phyloP scores from a whole-genome alignment of 2,329 filamentous ascomycete genomes.

The Samsoniella hepiali region DNA sequence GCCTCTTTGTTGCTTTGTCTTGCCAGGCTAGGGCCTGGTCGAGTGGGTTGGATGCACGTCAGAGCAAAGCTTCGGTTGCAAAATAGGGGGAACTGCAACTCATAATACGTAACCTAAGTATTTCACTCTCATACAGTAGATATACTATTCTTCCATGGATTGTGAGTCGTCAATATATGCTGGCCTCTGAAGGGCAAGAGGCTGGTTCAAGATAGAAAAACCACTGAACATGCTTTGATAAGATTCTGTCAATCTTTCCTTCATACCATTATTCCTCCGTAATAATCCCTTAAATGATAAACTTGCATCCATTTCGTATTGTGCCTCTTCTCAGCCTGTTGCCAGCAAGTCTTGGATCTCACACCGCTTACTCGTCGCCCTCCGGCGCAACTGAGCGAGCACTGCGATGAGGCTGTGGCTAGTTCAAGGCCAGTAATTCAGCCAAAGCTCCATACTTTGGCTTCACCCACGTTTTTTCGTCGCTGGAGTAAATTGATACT shows the following conservation, averaged over 20 bases:
- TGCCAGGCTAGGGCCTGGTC: too few relatives aligned
- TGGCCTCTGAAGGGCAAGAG: neutral
- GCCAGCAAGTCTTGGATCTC: neutral
- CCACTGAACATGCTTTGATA: conserved; percentile 10
- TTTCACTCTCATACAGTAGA: neutral
- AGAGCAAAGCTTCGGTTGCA: too few relatives aligned
- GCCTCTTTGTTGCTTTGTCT: too few relatives aligned
- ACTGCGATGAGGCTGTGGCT: neutral
- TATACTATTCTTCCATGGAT: neutral
- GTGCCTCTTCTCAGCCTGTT: neutral
- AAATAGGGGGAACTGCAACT: neutral
- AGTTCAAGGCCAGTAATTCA: conserved; percentile 1
- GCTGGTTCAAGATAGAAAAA: neutral
- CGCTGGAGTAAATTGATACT: conserved; percentile 23
- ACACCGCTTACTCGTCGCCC: neutral
- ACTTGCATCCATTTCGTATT: neutral
- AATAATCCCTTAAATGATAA: neutral
- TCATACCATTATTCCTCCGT: neutral
- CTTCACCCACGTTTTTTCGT: too few relatives aligned
- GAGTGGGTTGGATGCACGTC: too few relatives aligned
- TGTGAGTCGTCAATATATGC: neutral
- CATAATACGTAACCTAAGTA: neutral
- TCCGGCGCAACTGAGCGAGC: neutral
- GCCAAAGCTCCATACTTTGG: neutral
- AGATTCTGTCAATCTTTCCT: neutral